Conservation (phyloP, 352 stramenopile species). For the Phytophthora lateralis region DNA sequence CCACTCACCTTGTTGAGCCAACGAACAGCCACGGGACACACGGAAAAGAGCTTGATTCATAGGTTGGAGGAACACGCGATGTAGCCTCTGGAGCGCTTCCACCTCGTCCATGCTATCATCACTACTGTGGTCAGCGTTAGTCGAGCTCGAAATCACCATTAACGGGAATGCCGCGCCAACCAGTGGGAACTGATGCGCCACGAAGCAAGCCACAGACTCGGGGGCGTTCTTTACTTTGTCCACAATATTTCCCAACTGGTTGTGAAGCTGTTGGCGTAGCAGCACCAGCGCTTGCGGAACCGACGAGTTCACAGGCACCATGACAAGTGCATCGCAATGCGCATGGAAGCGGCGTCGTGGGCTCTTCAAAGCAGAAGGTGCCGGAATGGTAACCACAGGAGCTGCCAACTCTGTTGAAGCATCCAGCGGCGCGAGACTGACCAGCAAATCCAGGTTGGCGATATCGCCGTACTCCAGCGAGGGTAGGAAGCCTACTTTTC, state of each 20-base stretch:
- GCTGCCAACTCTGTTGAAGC: slow-evolving; percentile 9
- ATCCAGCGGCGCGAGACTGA: slow-evolving; percentile 37
- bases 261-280: slow-evolving; percentile 32
- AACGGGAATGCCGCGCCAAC: slow-evolving; percentile 57
- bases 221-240: slow-evolving; percentile 19
- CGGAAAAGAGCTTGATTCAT: slow-evolving; percentile 48
- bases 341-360: slow-evolving; percentile 21
- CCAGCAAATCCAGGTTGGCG: slow-evolving; percentile 49
- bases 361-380: slow-evolving; percentile 14
- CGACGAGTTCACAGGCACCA: slow-evolving; percentile 38
- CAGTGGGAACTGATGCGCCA: slow-evolving; percentile 55
- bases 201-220: slow-evolving; percentile 16
- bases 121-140: background rate
- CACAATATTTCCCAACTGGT: slow-evolving; percentile 37
- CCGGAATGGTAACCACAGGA: slow-evolving; percentile 47
- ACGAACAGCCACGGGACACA: slow-evolving; percentile 42
- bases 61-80: slow-evolving; percentile 50
- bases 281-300: slow-evolving; percentile 13
- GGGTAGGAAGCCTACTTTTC: slow-evolving; percentile 21
- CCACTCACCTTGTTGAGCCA: slow-evolving; percentile 39
- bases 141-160: slow-evolving; percentile 30
- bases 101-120: slow-evolving; percentile 23
- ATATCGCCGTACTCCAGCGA: slow-evolving; percentile 71
- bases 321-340: slow-evolving; percentile 47
- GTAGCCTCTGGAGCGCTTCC: slow-evolving; percentile 29